Conservation (phyloP, 352 stramenopile genomes). For the Halophytophthora polymorphica region DNA sequence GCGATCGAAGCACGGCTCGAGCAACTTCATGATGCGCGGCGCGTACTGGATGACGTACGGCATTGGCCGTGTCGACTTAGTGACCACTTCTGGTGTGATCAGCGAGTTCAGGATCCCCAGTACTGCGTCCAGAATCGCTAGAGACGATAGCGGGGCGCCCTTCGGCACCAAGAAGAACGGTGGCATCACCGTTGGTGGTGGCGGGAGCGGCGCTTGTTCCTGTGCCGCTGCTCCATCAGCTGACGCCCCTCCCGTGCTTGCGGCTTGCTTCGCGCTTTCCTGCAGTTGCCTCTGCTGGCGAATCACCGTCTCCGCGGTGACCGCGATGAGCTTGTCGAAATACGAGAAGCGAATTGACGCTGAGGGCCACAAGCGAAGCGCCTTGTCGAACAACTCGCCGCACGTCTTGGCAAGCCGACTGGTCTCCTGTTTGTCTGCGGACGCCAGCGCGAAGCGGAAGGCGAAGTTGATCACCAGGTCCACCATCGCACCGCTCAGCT, state of each 20-base stretch:
- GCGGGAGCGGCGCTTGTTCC: conserved; percentile 24
- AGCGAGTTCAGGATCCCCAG: conserved; percentile 86
- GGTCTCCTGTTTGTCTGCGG: conserved; percentile 88
- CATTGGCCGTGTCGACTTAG: conserved; percentile 63
- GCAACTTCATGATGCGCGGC: conserved; percentile 85
- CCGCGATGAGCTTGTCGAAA: conserved; percentile 90
- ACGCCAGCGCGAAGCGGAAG: conserved; percentile 84
- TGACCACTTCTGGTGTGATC: conserved; percentile 70
- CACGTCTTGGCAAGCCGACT: conserved; percentile 87
- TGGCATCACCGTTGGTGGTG: conserved; percentile 56
- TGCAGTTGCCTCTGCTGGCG: conserved; percentile 66
- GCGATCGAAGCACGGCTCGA: conserved; percentile 87
- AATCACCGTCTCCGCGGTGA: conserved; percentile 83
- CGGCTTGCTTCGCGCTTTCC: conserved; percentile 21
- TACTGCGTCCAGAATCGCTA: conserved; percentile 87
- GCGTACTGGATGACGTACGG: conserved; percentile 88
- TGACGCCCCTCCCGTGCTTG: not conserved
- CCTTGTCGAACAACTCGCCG: conserved; percentile 85
- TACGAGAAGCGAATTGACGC: conserved; percentile 87
- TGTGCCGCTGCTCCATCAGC: conserved; percentile 15
- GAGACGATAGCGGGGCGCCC: conserved; percentile 72
- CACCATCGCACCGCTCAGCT: conserved; percentile 83
- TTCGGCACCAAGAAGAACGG: conserved; percentile 82
- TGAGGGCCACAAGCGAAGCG: conserved; percentile 81
- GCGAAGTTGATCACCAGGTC: conserved; percentile 93